Conservation (phyloP, 2,329 filamentous ascomycete genomes). For the Fusarium sp. region DNA sequence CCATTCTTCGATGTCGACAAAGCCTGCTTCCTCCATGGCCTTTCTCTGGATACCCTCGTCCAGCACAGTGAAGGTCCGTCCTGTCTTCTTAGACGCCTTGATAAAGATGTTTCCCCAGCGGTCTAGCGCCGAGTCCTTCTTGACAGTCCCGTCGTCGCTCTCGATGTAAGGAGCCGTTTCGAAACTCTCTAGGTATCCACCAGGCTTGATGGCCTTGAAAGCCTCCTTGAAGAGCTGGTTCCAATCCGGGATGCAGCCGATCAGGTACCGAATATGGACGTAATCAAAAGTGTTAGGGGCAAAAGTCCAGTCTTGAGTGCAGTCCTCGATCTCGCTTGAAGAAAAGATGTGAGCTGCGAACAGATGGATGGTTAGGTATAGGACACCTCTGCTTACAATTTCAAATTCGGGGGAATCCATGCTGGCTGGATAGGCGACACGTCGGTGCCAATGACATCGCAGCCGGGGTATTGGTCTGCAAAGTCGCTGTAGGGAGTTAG, state of each 20-base stretch:
- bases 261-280: constrained; percentile 69
- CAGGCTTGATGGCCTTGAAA: constrained; percentile 65
- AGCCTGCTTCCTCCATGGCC: constrained; percentile 38
- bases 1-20: constrained; percentile 35
- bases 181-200: constrained; percentile 57
- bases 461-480: constrained; percentile 57
- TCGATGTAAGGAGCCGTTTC: constrained; percentile 45
- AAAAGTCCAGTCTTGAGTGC: constrained; percentile 48
- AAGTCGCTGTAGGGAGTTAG: constrained; percentile 56
- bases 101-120: constrained; percentile 48
- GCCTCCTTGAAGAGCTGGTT: constrained; percentile 63
- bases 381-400: constrained; percentile 41
- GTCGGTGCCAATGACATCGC: constrained; percentile 63
- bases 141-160: constrained; percentile 49
- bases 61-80: constrained; percentile 45
- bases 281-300: constrained; percentile 62
- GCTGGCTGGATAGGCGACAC: constrained; percentile 68
- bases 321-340: constrained; percentile 45
- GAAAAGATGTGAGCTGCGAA: rapidly evolving
- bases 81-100: constrained; percentile 45
- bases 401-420: constrained; percentile 61
- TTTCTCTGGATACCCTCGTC: constrained; percentile 37
- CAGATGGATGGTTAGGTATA: rapidly evolving
- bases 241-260: constrained; percentile 69
- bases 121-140: constrained; percentile 42